Evolutionary conservation across 768 basidiomycete species (phyloP).

Genomic region (Cyclocybe cylindracea): DNA sequence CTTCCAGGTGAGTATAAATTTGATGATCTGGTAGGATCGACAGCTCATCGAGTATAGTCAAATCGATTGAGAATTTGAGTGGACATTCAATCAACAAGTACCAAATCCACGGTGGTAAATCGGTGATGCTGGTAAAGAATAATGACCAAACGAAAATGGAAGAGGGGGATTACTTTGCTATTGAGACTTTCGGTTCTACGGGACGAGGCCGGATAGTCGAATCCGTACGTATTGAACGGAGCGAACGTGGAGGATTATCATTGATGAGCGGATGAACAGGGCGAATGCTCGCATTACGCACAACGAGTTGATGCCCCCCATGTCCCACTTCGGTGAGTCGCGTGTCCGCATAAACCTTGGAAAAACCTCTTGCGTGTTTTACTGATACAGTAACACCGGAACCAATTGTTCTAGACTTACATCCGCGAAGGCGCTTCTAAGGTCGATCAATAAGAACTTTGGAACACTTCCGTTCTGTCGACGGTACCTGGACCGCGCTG

Average conservation of each 20-base stretch:
- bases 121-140: slow-evolving; percentile 86
- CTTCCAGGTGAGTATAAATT: slow-evolving; percentile 60
- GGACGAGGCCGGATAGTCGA: slow-evolving; percentile 89
- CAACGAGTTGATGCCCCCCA: slow-evolving; percentile 67
- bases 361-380: background rate
- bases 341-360: background rate
- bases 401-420: slow-evolving; percentile 52
- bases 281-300: slow-evolving; percentile 94
- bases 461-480: slow-evolving; percentile 95
- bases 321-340: slow-evolving; percentile 69
- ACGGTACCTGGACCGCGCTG: slow-evolving; percentile 89
- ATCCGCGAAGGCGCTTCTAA: slow-evolving; percentile 83
- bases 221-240: slow-evolving; percentile 43
- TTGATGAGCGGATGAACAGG: slow-evolving; percentile 42
- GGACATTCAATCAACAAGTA: slow-evolving; percentile 92
- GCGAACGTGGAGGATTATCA: background rate
- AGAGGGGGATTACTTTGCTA: slow-evolving; percentile 98
- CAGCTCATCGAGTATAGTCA: slow-evolving; percentile 54
- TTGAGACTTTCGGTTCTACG: slow-evolving; percentile 99
- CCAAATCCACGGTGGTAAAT: slow-evolving; percentile 94
- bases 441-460: slow-evolving; percentile 89
- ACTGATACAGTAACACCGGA: slow-evolving; percentile 2
- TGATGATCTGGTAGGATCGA: background rate
- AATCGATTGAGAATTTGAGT: slow-evolving; percentile 90
- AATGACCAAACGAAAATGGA: slow-evolving; percentile 96